These are phyloP conservation scores for Starmerella apicola DNA, from an alignment of 805 yeast species.

Conservation along the genomic window DNA sequence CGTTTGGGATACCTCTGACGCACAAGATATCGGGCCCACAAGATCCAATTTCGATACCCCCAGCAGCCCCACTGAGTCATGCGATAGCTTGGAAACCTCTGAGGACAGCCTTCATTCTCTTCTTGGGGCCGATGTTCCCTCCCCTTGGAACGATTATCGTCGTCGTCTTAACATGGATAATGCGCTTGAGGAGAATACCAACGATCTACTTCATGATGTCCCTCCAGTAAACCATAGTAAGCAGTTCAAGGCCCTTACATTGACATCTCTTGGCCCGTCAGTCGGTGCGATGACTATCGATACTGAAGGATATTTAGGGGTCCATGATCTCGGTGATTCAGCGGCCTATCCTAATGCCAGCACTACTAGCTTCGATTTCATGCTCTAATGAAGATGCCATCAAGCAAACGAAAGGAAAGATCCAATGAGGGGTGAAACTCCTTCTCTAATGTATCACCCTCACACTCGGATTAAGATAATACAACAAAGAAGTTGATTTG, in stretches of 20 bases:
- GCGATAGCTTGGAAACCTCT: not conserved
- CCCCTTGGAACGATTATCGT: slow-evolving; percentile 23
- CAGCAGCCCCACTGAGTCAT: not conserved
- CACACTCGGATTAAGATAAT: no score
- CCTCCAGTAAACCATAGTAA: slow-evolving; percentile 22
- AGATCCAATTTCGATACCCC: not conserved
- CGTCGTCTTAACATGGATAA: slow-evolving; percentile 19
- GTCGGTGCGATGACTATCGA: slow-evolving; percentile 24
- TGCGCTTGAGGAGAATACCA: slow-evolving; percentile 15
- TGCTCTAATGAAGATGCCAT: no score
- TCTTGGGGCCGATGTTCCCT: not conserved
- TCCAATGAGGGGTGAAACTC: no score
- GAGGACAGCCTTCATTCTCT: not conserved
- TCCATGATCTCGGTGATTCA: slow-evolving; percentile 27
- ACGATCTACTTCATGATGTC: slow-evolving; percentile 18
- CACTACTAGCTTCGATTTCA: not conserved
- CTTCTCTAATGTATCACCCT: no score
- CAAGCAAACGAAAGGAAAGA: no score
- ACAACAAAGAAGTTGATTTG: no score
- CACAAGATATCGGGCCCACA: no score
- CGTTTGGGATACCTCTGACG: slow-evolving; percentile 43
- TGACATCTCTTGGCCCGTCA: slow-evolving; percentile 15
- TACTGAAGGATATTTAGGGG: slow-evolving; percentile 26
- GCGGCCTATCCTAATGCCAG: slow-evolving; percentile 1
- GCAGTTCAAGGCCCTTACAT: slow-evolving; percentile 22